Percentiles rank a stretch among this genome's conserved stretches.
Conservation (phyloP, 768 basidiomycete genomes). For the Tylopilus plumbeoviolaceoides region DNA sequence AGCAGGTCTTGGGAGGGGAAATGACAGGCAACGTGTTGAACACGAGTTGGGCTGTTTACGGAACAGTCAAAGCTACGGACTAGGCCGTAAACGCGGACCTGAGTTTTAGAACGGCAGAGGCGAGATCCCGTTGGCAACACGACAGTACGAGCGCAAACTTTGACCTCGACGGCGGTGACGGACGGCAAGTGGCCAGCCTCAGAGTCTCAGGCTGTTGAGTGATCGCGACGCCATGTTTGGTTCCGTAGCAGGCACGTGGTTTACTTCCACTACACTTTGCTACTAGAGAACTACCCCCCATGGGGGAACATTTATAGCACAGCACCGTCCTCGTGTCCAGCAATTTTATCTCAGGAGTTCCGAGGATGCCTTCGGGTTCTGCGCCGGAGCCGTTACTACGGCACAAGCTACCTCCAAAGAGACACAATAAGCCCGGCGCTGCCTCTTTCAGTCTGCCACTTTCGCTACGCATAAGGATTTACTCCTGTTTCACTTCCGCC, state of each 20-base stretch:
- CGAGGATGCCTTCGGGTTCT: neutral
- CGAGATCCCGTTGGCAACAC: neutral
- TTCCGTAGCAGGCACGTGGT: slow-evolving; percentile 7
- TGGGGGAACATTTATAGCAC: neutral
- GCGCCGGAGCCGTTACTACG: neutral
- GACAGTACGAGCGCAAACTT: neutral
- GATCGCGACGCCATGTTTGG: slow-evolving; percentile 2
- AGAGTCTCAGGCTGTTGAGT: too few species aligned
- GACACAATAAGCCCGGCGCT: slow-evolving; percentile 5
- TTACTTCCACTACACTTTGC: neutral
- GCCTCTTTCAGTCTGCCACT: slow-evolving; percentile 19
- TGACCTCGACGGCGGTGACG: neutral
- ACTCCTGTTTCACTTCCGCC: slow-evolving; percentile 8
- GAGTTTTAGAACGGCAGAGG: neutral
- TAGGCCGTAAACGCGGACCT: slow-evolving; percentile 1
- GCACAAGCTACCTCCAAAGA: slow-evolving; percentile 1
- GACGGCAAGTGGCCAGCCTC: too few species aligned
- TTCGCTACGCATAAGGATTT: slow-evolving; percentile 6
- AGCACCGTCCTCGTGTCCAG: neutral
- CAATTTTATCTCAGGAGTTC: slow-evolving; percentile 2
- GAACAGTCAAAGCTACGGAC: slow-evolving; percentile 9
- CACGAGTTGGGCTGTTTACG: slow-evolving; percentile 56
- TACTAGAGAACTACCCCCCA: neutral
- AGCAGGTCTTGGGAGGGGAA: slow-evolving; percentile 21
- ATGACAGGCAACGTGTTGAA: slow-evolving; percentile 67